Base-by-base conservation (phyloP, 805 yeast species). In the Lipomyces yamadae region DNA sequence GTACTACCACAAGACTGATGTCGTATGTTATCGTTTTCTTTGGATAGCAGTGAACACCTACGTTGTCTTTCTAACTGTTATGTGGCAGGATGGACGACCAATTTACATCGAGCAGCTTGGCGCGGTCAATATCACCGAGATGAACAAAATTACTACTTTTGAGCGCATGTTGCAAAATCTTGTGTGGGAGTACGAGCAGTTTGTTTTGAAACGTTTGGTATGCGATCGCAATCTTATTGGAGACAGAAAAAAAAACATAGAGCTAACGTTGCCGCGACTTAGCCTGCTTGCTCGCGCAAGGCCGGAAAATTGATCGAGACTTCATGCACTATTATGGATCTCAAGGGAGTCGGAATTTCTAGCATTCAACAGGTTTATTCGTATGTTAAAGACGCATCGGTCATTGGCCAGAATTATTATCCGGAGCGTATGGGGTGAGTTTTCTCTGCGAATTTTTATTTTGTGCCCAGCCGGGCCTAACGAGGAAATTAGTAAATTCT, bases 401-500 rank as follows among this genome's bases (percentile, higher is more conserved):
- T 85, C 75, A 91, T 95, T 74, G 97, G 98, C 67, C 99, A 95
- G 83, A 91, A 95, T 81, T 94, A 91, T 81, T 95, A 95, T 78
- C 99, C 99, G 15, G 99, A 95, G 83, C 90, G 98, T 80, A 95
- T 95, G 99, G 99, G 99, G 76, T 92, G 91, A 42, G 69, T 48
- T 1, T 15, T 58, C 11, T 15, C 24, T 3, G 10, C 6, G 13
- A 24, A 18, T 24, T 42, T 42, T 7, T n/a, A n/a, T n/a, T 11
- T 34, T 2, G 29, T 10, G 5, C 13, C n/a, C 39, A 4, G 24
- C 24, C 24, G 18, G 4, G 18, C n/a, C 35, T 42, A 42, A 42
- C 5, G 48, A 24, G 10, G 48, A 42, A n/a, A n/a, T n/a, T 54
- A 63, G 71, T 37, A 70, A 70, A 42, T 95, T 94, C 78, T 94